Evolutionary conservation across 108 stramenopile species (phyloP), one percentile per base, ranked within the genome.

Genomic region (Aurantiochytrium sp.): DNA sequence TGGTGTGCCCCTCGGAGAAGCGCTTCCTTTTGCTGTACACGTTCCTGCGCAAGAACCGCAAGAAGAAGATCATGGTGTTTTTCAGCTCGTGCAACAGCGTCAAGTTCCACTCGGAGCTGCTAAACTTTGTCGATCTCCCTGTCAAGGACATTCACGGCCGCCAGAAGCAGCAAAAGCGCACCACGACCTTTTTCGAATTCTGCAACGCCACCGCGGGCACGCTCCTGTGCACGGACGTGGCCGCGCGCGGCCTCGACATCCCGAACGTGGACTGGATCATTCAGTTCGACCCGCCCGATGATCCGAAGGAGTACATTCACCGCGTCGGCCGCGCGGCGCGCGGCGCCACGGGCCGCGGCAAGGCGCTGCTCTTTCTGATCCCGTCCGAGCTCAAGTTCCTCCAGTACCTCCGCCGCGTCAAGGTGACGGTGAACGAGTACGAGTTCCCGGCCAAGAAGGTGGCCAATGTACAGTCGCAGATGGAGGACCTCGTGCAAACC

Each of bases 61-160:
- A 97, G 91, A 96, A 97, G 88, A 99, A 99, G 92, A 95, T 99
- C 90, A 98, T 98, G 97, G 98, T 99, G 5, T 99, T 99, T 91
- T 97, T 98, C 86, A 97, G 97, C 27, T 96, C 97, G 8, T 99
- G 98, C 91, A 98, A 98, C 91, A 96, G 95, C n/a, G 98, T 99
- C 88, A 98, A 98, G 89, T 99, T 96, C 90, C 98, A 99, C 90
- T 90, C 96, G 6, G 98, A 98, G 89, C 95, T 99, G 48, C 93
- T 99, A 24, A 98, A 98, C 91, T 98, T 98, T 90, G 97, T 99
- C 87, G 98, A 99, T 88, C 91, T 99, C 42, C 97, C 97, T 6
- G 95, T 97, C 22, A 94, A 98, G 96, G 98, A 98, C 85, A 99
- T 99, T 88, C 98, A 99, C 92, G 98, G 98, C 32, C 93, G 96